Conservation (phyloP, 2,329 filamentous ascomycete genomes). For the Scedosporium boydii region DNA sequence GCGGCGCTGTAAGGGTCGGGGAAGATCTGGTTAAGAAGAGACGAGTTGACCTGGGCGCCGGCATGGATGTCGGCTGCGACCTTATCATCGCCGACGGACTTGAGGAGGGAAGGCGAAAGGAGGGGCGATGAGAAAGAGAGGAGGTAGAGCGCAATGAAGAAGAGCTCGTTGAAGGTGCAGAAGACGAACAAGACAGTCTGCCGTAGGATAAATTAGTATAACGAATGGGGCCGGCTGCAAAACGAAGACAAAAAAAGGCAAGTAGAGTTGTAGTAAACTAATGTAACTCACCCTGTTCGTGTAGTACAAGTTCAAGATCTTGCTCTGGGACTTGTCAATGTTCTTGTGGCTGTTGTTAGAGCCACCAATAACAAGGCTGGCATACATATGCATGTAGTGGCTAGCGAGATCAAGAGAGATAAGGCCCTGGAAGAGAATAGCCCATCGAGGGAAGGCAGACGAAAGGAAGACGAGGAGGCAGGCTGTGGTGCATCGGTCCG, state of each 20-base stretch:
- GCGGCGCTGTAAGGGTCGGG: slow-evolving; percentile 85
- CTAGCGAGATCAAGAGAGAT: slow-evolving; percentile 90
- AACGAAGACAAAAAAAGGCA: not conserved
- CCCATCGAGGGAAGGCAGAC: slow-evolving; percentile 88
- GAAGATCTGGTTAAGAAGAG: slow-evolving; percentile 66
- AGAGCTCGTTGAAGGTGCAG: slow-evolving; percentile 86
- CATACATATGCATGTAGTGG: slow-evolving; percentile 99
- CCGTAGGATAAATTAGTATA: slow-evolving; percentile 1
- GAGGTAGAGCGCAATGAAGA: slow-evolving; percentile 97
- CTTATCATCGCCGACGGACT: slow-evolving; percentile 44
- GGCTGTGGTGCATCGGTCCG: slow-evolving; percentile 91
- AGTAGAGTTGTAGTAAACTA: not conserved
- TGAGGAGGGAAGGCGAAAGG: slow-evolving; percentile 74
- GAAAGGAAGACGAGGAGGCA: slow-evolving; percentile 92
- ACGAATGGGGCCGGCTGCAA: not conserved
- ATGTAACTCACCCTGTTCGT: slow-evolving; percentile 73
- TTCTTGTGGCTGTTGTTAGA: slow-evolving; percentile 82
- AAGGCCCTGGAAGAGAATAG: slow-evolving; percentile 86
- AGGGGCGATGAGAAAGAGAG: slow-evolving; percentile 91
- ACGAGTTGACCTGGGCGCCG: slow-evolving; percentile 61
- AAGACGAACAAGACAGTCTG: slow-evolving; percentile 85
- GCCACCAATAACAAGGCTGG: slow-evolving; percentile 80
- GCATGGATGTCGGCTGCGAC: slow-evolving; percentile 47
- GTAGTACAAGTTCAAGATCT: slow-evolving; percentile 91
- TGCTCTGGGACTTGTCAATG: slow-evolving; percentile 78